Conservation (phyloP, 441 rosid genomes). For the Gossypium trilobum region DNA sequence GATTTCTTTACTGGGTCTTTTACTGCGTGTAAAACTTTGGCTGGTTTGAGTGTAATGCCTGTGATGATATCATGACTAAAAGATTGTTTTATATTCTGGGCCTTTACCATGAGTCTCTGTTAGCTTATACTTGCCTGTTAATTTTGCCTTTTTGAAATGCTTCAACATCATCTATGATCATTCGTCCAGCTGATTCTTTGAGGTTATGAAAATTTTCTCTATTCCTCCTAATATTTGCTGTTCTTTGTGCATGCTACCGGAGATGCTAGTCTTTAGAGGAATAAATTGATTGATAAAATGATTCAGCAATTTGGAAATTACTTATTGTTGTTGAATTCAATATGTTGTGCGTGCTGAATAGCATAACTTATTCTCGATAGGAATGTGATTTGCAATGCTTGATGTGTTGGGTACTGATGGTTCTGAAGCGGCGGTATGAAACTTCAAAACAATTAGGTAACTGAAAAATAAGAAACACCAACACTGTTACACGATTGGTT, state of each 20-base stretch:
- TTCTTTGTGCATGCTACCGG: not conserved
- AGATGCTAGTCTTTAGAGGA: not conserved
- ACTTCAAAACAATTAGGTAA: not conserved
- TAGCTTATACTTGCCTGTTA: not conserved
- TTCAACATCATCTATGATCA: not conserved
- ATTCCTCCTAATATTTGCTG: not conserved
- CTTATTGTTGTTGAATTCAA: not conserved
- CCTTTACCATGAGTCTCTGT: not conserved
- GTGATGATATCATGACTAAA: not conserved
- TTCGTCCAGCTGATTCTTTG: not conserved
- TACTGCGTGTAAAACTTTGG: not conserved
- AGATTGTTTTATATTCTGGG: not conserved
- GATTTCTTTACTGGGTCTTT: not conserved
- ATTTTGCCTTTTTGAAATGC: not conserved
- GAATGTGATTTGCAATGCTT: not conserved
- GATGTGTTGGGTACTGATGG: not conserved
- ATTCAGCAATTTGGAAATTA: not conserved
- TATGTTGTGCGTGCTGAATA: not conserved
- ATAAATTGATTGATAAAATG: not conserved
- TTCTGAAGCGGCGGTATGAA: not conserved
- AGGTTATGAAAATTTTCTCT: not conserved
- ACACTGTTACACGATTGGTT: not conserved
- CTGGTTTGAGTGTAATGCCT: not conserved
- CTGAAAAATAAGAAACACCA: not conserved
- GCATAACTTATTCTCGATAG: not conserved